phyloP scores from a whole-genome alignment of 2,329 filamentous ascomycete species.

The Colletotrichum liriopes region DNA sequence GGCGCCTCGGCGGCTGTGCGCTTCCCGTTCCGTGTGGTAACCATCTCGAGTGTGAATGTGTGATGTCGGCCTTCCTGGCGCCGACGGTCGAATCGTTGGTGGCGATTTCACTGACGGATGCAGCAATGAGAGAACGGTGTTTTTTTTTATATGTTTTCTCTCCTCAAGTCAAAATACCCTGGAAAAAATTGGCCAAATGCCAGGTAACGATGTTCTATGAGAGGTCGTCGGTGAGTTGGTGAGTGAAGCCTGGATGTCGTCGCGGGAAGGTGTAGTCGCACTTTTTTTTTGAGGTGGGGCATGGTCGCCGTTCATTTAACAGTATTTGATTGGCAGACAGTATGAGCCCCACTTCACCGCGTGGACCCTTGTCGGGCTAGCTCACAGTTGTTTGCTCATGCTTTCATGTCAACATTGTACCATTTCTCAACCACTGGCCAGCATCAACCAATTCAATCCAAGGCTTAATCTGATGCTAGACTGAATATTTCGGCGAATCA shows the following conservation, averaged over 20 bases:
- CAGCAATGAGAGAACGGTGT: neutral
- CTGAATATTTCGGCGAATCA: neutral
- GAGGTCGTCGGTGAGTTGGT: constrained; percentile 14
- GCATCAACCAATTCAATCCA: neutral
- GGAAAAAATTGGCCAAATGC: neutral
- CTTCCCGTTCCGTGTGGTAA: constrained; percentile 42
- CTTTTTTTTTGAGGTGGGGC: constrained; percentile 39
- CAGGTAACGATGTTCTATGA: neutral
- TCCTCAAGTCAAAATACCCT: neutral
- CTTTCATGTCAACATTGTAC: constrained; percentile 18
- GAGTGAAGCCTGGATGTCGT: constrained; percentile 12
- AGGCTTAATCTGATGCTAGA: no score
- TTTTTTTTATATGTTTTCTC: no score
- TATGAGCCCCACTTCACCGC: constrained; percentile 39
- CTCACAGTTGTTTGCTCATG: neutral
- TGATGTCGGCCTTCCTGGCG: neutral
- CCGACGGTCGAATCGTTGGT: neutral
- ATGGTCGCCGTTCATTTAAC: neutral
- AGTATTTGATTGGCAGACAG: constrained; percentile 30
- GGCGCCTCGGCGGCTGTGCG: constrained; percentile 38
- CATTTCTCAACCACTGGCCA: neutral
- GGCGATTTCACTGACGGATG: neutral
- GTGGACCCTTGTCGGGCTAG: constrained; percentile 18
- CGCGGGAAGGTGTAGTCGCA: constrained; percentile 26
- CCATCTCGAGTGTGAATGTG: constrained; percentile 35